These are phyloP conservation scores for Nannochloropsis oceanica DNA, from an alignment of 108 stramenopile genomes.

Conservation along the genomic window DNA sequence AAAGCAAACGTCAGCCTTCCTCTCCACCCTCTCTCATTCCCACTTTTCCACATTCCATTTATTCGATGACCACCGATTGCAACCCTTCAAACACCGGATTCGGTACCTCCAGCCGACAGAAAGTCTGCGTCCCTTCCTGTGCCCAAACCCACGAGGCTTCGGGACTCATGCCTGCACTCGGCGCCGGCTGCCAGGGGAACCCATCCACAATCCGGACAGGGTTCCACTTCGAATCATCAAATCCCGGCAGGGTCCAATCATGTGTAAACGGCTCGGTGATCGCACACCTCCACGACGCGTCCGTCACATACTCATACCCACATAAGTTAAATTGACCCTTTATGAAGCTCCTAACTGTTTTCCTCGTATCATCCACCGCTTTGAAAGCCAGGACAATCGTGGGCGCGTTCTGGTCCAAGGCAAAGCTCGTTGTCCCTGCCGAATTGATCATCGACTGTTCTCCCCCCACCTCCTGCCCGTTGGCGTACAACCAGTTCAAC, in stretches of 20 bases:
- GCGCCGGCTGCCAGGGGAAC: not conserved
- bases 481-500: not conserved
- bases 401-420: not conserved
- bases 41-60: not conserved
- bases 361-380: not conserved
- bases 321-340: not conserved
- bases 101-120: not conserved
- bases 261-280: not conserved
- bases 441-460: not conserved
- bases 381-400: not conserved
- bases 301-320: not conserved
- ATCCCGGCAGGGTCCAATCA: not conserved
- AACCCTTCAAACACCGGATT: not conserved
- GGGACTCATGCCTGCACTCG: not conserved
- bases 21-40: not conserved
- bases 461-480: not conserved
- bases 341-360: not conserved
- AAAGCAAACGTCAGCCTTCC: not conserved
- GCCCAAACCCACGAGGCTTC: not conserved
- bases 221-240: not conserved
- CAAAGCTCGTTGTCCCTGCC: not conserved
- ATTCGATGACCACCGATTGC: not conserved
- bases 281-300: not conserved
- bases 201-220: not conserved
- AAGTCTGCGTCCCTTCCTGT: not conserved